Conservation (phyloP, 2,329 filamentous ascomycete genomes). For the Aureobasidium sp. region DNA sequence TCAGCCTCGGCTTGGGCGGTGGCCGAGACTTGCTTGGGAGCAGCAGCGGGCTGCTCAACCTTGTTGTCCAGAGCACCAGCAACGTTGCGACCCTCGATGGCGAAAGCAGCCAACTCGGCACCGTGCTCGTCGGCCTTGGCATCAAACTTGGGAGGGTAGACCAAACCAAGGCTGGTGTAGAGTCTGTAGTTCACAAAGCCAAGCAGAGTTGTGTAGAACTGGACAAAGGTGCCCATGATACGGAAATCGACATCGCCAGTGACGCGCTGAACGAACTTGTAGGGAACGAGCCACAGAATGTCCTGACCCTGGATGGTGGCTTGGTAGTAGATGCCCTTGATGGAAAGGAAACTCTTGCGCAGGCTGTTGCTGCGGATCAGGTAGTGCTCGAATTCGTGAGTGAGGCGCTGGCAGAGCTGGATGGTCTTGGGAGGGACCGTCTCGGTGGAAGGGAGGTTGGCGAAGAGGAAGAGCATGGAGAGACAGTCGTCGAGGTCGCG, state of each 20-base stretch:
- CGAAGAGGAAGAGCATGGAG: conserved; percentile 95
- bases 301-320: conserved; percentile 95
- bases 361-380: conserved; percentile 85
- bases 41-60: conserved; percentile 18
- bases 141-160: conserved; percentile 95
- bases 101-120: conserved; percentile 84
- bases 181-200: conserved; percentile 94
- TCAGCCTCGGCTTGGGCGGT: conserved; percentile 42
- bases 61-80: conserved; percentile 20
- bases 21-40: conserved; percentile 22
- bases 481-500: conserved; percentile 93
- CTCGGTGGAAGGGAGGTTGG: conserved; percentile 83
- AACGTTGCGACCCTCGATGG: conserved; percentile 61
- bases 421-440: conserved; percentile 93
- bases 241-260: conserved; percentile 93
- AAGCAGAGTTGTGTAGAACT: conserved; percentile 95
- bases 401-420: conserved; percentile 83
- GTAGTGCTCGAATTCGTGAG: conserved; percentile 96
- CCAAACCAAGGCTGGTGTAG: conserved; percentile 82
- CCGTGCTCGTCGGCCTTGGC: conserved; percentile 76
- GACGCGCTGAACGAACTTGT: conserved; percentile 93
- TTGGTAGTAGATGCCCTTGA: conserved; percentile 99
- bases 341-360: conserved; percentile 92
- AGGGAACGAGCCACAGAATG: conserved; percentile 92
- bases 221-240: conserved; percentile 98